phyloP scores from a whole-genome alignment of 2,329 filamentous ascomycete genomes.

The Penicillium occitanis region DNA sequence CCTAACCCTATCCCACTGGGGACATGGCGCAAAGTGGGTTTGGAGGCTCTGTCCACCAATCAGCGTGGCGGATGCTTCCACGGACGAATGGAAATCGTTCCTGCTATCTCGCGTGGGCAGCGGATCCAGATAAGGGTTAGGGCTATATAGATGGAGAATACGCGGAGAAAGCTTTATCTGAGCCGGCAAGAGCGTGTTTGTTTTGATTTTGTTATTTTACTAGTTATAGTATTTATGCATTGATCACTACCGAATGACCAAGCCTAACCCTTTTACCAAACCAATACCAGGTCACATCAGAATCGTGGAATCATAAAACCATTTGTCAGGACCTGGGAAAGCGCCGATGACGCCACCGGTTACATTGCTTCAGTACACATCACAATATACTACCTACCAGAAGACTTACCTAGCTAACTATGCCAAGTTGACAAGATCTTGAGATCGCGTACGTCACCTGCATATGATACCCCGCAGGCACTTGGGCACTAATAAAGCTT shows the following conservation, averaged over 20 bases:
- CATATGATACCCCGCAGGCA: neutral
- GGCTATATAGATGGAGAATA: no score
- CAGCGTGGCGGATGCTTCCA: no score
- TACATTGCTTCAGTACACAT: neutral
- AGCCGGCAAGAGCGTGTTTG: no score
- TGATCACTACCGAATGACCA: neutral
- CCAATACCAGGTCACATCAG: neutral
- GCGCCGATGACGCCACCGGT: neutral
- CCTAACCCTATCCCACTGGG: no score
- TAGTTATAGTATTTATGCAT: no score
- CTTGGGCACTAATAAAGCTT: neutral
- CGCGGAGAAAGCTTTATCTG: no score
- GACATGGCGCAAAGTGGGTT: no score
- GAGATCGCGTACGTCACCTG: neutral
- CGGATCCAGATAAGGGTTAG: no score
- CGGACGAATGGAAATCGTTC: no score
- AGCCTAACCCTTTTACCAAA: neutral
- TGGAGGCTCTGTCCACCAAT: no score
- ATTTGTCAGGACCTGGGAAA: neutral
- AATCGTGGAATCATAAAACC: neutral
- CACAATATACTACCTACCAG: neutral
- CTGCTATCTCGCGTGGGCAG: no score
- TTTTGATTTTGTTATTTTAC: no score
- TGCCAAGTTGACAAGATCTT: neutral
- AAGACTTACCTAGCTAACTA: neutral